Conservation (phyloP, 2,329 filamentous ascomycete species). For the Anthostomella pinea region DNA sequence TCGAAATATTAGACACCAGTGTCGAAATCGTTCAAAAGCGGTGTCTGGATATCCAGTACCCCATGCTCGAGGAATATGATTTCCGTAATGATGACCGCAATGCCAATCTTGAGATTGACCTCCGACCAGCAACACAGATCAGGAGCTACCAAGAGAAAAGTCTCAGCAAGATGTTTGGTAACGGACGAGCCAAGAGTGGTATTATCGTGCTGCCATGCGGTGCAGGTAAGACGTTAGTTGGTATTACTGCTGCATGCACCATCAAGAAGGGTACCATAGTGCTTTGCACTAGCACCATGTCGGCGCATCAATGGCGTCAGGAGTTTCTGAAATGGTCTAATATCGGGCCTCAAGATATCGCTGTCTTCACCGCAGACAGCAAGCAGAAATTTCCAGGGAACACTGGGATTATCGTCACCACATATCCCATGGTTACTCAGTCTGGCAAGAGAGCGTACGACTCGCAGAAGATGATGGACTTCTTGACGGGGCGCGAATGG, state of each 20-base stretch:
- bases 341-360: conserved; percentile 87
- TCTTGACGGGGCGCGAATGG: conserved; percentile 87
- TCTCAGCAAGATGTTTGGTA: conserved; percentile 98
- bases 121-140: conserved; percentile 86
- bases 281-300: conserved; percentile 96
- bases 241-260: conserved; percentile 96
- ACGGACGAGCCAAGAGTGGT: conserved; percentile 92
- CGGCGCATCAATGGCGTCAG: conserved; percentile 91
- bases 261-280: conserved; percentile 97
- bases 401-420: conserved; percentile 95
- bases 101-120: conserved; percentile 87
- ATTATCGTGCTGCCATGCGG: conserved; percentile 97
- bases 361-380: conserved; percentile 90
- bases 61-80: conserved; percentile 94
- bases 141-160: conserved; percentile 95
- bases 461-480: conserved; percentile 96
- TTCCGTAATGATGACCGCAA: conserved; percentile 90
- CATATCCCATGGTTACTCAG: conserved; percentile 98
- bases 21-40: conserved; percentile 88
- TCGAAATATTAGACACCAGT: conserved; percentile 79
- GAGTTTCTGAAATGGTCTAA: conserved; percentile 99
- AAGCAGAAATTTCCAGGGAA: conserved; percentile 82
- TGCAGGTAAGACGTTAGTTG: conserved; percentile 93
- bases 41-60: conserved; percentile 81
- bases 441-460: conserved; percentile 85